Conservation (phyloP, 1,284 basidiomycete species). For the Lentinula novae-zelandiae region DNA sequence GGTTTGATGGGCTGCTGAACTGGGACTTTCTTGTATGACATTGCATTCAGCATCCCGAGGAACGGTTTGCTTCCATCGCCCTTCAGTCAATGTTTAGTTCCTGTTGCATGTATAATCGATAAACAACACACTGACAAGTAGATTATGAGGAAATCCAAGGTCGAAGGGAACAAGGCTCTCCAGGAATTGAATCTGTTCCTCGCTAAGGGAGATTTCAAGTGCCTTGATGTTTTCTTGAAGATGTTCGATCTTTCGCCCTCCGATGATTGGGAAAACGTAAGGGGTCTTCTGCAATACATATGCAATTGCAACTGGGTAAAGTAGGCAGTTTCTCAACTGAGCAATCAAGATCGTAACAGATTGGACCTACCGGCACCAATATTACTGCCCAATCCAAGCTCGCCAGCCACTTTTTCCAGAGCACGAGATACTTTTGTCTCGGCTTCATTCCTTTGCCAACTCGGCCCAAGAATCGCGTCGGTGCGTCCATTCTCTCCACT, state of each 20-base stretch:
- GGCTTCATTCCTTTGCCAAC: conserved; percentile 29
- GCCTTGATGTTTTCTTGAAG: conserved; percentile 23
- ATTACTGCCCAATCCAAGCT: conserved; percentile 25
- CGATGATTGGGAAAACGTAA: too few relatives aligned
- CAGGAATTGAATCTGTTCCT: conserved; percentile 34
- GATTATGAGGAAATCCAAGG: conserved; percentile 31
- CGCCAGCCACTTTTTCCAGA: conserved; percentile 32
- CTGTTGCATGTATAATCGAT: background rate
- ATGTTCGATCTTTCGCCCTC: conserved; percentile 16
- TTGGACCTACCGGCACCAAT: conserved; percentile 22
- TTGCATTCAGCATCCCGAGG: background rate
- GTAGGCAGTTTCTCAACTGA: too few relatives aligned
- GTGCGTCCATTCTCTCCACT: conserved; percentile 31
- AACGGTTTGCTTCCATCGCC: conserved; percentile 7
- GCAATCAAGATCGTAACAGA: too few relatives aligned
- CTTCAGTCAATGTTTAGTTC: background rate
- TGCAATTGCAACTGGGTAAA: conserved; percentile 29
- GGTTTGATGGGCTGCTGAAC: conserved; percentile 2
- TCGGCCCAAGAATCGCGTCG: conserved; percentile 7
- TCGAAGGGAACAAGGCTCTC: conserved; percentile 33
- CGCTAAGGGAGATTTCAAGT: conserved; percentile 32
- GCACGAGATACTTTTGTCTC: conserved; percentile 29
- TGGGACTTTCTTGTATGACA: conserved; percentile 4
- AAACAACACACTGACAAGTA: conserved; percentile 8
- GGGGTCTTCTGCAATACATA: conserved; percentile 32